Evolutionary conservation across 805 yeast species (phyloP).

Genomic region (Wickerhamiella lipophila): DNA sequence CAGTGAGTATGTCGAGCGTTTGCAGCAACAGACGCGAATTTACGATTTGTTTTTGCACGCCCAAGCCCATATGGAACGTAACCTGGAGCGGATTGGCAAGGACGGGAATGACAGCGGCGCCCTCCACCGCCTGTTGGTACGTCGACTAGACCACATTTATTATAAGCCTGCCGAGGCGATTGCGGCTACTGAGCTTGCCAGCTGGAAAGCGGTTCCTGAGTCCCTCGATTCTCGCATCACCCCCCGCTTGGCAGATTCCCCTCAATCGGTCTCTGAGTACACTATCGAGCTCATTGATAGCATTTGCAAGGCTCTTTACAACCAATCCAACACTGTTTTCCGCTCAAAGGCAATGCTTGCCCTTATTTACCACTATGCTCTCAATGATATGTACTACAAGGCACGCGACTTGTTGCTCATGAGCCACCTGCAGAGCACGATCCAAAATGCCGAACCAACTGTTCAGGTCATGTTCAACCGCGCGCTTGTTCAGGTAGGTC

Average conservation of each 20-base stretch:
- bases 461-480: conserved; percentile 90
- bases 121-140: conserved; percentile 53
- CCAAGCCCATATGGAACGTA: conserved; percentile 71
- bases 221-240: conserved; percentile 28
- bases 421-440: conserved; percentile 73
- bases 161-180: conserved; percentile 77
- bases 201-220: conserved; percentile 50
- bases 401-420: conserved; percentile 81
- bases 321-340: conserved; percentile 54
- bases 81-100: conserved; percentile 20
- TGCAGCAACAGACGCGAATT: conserved; percentile 71
- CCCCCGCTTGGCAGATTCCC: conserved; percentile 27
- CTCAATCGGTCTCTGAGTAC: conserved; percentile 28
- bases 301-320: conserved; percentile 51
- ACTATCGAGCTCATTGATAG: conserved; percentile 49
- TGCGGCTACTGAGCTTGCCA: conserved; percentile 49
- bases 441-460: conserved; percentile 71
- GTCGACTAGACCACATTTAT: conserved; percentile 85
- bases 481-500: conserved; percentile 88
- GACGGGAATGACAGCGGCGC: conserved; percentile 32
- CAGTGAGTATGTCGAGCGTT: conserved; percentile 78
- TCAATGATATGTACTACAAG: conserved; percentile 65
- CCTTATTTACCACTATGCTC: conserved; percentile 82
- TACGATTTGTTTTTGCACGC: conserved; percentile 69
- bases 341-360: conserved; percentile 74